Evolutionary conservation across 768 basidiomycete species (phyloP).

Genomic region (Mycena galericulata): DNA sequence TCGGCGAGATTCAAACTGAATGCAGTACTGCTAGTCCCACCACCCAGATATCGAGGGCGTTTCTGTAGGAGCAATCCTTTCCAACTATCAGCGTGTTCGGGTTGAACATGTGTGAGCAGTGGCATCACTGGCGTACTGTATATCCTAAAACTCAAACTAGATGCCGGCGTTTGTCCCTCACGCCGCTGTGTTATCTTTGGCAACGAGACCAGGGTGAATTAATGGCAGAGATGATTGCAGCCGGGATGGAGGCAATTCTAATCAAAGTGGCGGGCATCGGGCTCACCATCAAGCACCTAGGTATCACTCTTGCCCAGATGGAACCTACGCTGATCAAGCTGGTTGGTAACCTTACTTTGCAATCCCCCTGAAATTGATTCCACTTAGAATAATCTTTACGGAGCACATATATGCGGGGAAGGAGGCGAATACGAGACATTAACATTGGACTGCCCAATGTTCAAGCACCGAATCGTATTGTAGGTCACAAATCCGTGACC

Average conservation of each 20-base stretch:
- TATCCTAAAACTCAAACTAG: constrained; percentile 51
- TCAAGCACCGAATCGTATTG: constrained; percentile 82
- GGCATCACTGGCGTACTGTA: background rate
- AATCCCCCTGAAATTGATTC: constrained; percentile 2
- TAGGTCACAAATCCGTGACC: constrained; percentile 49
- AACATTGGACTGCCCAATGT: constrained; percentile 90
- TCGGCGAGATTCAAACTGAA: constrained; percentile 2
- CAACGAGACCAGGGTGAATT: constrained; percentile 90
- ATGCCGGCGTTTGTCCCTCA: constrained; percentile 83
- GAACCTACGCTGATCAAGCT: constrained; percentile 77
- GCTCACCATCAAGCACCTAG: constrained; percentile 80
- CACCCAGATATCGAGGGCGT: constrained; percentile 90
- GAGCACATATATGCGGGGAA: constrained; percentile 95
- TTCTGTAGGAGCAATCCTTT: constrained; percentile 96
- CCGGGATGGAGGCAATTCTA: constrained; percentile 82
- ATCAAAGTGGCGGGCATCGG: constrained; percentile 99
- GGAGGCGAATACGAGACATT: constrained; percentile 98
- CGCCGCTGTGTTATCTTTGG: constrained; percentile 92
- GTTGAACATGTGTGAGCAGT: constrained; percentile 93
- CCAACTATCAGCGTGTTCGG: constrained; percentile 95
- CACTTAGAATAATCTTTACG: constrained; percentile 80
- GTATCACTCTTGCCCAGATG: constrained; percentile 80
- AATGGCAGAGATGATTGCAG: constrained; percentile 86
- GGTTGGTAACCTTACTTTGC: constrained; percentile 53
- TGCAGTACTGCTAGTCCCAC: constrained; percentile 56